Evolutionary conservation across 805 yeast genomes (phyloP), one percentile per base, ranked within the genome.

Genomic region (Cyberlindnera bimundalis): DNA sequence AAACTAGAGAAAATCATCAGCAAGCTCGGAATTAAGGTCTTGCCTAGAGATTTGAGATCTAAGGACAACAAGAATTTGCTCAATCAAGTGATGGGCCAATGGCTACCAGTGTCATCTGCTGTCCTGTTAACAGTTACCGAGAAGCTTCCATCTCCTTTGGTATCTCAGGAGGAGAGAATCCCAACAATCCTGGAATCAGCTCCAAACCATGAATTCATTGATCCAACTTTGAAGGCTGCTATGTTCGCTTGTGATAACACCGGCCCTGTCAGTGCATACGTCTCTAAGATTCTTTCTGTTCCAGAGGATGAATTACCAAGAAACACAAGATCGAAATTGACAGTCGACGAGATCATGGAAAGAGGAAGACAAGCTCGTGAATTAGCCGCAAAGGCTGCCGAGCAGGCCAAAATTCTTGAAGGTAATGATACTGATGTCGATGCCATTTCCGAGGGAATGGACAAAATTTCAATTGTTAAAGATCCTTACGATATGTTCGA

Each of bases 51-150:
- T 49, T 56, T 88, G 41, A 72, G 84, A 41, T 79, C 96, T 1
- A 87, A 83, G 53, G 97, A 91, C 56, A 70, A 79, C 33, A 81
- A 78, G 46, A 69, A 67, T 40, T 62, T 88, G 33, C 59, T 89
- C 15, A 74, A 71, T 40, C 68, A 78, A 7, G 74, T 93, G 4
- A 79, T 91, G 78, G 78, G 88, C 1, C 97, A 91, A 58, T 93
- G 99, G 97, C 67, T 93, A 17, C 98, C 99, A 1, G 77, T 93
- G 5, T 84, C 97, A 18, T 81, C 85, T 28, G 86, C 98, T 0
- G 75, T 91, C 8, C 65, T 93, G 21, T 71, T 93, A 9, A 79
- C 95, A 1, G 95, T 91, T 5, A 81, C 90, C 24, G 93, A 88
- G 44, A 77, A 78, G 46, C 61, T 93, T 35, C 96, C 97, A 0